Evolutionary conservation across 192 early-diverging fungal species (phyloP).

Genomic region (Linnemannia schmuckeri): DNA sequence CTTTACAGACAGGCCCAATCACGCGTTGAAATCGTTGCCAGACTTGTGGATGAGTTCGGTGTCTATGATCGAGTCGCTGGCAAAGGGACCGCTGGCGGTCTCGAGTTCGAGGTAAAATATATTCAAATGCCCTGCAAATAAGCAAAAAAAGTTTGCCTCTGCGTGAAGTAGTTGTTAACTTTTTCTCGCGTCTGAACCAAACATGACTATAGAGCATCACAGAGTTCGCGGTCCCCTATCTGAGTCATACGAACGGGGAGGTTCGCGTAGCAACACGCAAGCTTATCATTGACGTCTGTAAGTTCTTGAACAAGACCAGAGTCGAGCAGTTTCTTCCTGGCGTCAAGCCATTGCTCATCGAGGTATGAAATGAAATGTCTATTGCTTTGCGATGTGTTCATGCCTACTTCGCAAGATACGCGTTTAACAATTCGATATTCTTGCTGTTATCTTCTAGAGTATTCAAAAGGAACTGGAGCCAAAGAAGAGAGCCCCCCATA

Average conservation of each 20-base stretch:
- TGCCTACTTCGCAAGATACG: too few relatives aligned
- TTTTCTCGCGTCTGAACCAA: background rate
- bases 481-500: background rate
- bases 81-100: constrained; percentile 53
- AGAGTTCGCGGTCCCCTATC: constrained; percentile 65
- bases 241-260: constrained; percentile 71
- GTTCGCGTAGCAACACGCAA: constrained; percentile 70
- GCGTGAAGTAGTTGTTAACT: background rate
- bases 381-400: background rate
- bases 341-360: constrained; percentile 52
- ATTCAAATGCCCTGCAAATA: background rate
- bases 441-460: constrained; percentile 16
- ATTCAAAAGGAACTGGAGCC: constrained; percentile 49
- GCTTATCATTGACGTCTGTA: constrained; percentile 66
- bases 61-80: constrained; percentile 51
- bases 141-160: background rate
- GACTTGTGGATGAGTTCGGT: constrained; percentile 62
- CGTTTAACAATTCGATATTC: background rate
- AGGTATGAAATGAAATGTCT: constrained; percentile 28
- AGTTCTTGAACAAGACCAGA: constrained; percentile 42
- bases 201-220: constrained; percentile 59
- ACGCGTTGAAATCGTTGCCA: constrained; percentile 65
- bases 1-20: constrained; percentile 65
- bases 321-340: constrained; percentile 55
- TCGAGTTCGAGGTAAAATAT: constrained; percentile 60